Conservation (phyloP, 164 flowering plant species). For the Liriodendron chinense region DNA sequence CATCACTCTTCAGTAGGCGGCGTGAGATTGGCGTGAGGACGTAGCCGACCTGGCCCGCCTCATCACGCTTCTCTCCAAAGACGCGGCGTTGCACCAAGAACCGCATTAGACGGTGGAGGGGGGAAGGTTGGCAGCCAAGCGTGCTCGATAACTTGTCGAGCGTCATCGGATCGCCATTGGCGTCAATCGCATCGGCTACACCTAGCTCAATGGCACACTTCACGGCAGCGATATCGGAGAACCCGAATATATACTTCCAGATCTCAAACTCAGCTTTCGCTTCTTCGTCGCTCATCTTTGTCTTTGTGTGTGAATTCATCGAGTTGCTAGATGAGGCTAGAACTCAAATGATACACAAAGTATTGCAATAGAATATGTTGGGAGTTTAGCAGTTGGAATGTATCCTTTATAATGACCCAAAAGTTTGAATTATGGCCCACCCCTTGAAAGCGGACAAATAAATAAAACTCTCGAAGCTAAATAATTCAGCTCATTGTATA, state of each 20-base stretch:
- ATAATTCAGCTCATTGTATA: too few species aligned
- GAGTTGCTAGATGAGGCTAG: too few species aligned
- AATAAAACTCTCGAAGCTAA: too few species aligned
- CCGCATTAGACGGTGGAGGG: conserved; percentile 5
- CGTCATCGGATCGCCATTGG: not conserved
- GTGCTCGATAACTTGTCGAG: not conserved
- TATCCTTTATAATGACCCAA: too few species aligned
- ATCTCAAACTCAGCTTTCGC: conserved; percentile 17
- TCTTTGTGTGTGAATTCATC: not conserved
- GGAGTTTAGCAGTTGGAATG: too few species aligned
- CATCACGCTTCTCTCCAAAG: conserved; percentile 6
- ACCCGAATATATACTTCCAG: conserved; percentile 2
- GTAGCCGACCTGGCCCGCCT: not conserved
- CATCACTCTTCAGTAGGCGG: not conserved
- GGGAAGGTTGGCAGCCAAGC: not conserved
- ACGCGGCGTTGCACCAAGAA: conserved; percentile 7
- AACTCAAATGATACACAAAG: too few species aligned
- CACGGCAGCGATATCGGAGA: not conserved
- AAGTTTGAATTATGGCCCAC: too few species aligned
- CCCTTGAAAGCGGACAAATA: too few species aligned
- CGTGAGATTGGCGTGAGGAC: conserved; percentile 9
- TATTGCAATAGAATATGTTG: too few species aligned
- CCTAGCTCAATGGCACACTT: conserved; percentile 8
- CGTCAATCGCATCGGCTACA: not conserved
- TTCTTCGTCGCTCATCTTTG: not conserved